Evolutionary conservation across 129 eudicot species (phyloP).

Genomic region (Logfia minima): DNA sequence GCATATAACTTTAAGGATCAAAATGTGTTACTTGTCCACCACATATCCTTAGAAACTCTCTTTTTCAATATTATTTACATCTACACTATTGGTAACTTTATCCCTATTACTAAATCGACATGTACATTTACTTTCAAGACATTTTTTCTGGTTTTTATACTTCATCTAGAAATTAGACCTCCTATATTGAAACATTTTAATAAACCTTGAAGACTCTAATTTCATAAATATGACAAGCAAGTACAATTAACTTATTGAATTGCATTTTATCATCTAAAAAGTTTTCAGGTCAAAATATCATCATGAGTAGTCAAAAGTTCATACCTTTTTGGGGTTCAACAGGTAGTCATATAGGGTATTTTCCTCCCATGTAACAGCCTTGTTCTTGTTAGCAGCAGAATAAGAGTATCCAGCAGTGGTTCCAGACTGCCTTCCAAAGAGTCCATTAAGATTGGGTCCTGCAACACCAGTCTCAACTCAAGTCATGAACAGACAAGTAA

Average conservation of each 20-base stretch:
- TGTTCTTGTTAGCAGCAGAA: conserved; percentile 86
- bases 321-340: conserved; percentile 89
- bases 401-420: conserved; percentile 83
- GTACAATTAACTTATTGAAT: background rate
- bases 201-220: background rate
- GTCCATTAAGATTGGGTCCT: conserved; percentile 89
- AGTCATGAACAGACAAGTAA: background rate
- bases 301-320: background rate
- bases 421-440: conserved; percentile 89
- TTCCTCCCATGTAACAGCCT: conserved; percentile 85
- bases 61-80: background rate
- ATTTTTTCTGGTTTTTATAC: background rate
- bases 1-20: background rate
- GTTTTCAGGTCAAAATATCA: background rate
- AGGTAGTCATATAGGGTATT: conserved; percentile 70
- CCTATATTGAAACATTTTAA: background rate
- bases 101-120: no score
- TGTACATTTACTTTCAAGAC: background rate
- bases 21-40: background rate
- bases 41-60: background rate
- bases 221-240: background rate
- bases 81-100: no score
- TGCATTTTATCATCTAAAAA: background rate
- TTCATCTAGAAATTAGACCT: background rate
- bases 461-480: conserved; percentile 14